Conservation (phyloP, 1,284 basidiomycete species). For the Boletus hoseneyae region DNA sequence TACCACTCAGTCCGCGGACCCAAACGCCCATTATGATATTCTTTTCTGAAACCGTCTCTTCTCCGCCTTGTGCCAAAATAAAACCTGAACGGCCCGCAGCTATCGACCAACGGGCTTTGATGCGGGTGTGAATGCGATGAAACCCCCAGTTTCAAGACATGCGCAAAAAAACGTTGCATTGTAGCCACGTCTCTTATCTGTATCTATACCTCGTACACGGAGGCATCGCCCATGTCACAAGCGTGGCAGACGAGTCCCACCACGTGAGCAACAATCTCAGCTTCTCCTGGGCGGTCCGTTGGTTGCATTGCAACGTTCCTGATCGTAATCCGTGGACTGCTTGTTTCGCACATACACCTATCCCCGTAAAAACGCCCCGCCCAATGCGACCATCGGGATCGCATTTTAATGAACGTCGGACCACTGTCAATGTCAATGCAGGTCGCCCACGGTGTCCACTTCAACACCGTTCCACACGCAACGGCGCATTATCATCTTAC, state of each 20-base stretch:
- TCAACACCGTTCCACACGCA: conserved; percentile 1
- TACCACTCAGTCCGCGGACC: conserved; percentile 27
- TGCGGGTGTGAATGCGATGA: not conserved
- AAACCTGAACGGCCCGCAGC: not conserved
- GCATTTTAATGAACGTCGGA: too few relatives aligned
- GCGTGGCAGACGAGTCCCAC: too few relatives aligned
- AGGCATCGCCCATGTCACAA: too few relatives aligned
- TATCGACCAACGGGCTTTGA: not conserved
- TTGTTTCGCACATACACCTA: conserved; percentile 1
- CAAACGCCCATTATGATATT: conserved; percentile 3
- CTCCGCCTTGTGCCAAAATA: conserved; percentile 5
- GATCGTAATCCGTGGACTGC: conserved; percentile 18
- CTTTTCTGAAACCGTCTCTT: conserved; percentile 1
- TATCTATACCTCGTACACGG: not conserved
- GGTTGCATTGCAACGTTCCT: conserved; percentile 6
- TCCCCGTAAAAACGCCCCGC: not conserved
- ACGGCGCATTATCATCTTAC: not conserved
- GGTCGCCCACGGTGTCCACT: conserved; percentile 4
- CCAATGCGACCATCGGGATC: not conserved
- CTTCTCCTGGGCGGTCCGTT: not conserved
- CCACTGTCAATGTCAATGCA: too few relatives aligned
- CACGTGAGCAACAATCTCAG: not conserved
- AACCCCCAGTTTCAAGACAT: not conserved
- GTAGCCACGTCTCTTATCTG: not conserved
- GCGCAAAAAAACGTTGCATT: conserved; percentile 9